Evolutionary conservation across 768 basidiomycete species (phyloP), one percentile per base, ranked within the genome.

Genomic region (Hemileccinum impolitum): DNA sequence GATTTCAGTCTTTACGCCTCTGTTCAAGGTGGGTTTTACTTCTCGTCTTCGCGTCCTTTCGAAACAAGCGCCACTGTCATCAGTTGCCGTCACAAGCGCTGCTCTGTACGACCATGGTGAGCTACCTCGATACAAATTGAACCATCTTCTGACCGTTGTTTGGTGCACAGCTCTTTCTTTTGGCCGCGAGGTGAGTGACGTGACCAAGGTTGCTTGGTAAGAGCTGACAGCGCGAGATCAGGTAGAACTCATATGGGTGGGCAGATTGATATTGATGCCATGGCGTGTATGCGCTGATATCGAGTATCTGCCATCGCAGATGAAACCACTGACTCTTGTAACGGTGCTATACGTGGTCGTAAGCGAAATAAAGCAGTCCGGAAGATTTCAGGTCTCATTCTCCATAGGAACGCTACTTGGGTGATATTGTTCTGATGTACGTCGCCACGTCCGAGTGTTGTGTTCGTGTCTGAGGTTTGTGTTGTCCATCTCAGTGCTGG

Each of bases 211-310:
- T 46, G 10, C 38, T 14, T 17, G n/a, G 39, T 11, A 43, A 39
- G 36, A n/a, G 6, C 25, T 49, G 26, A 64, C 15, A 17, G 4
- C 19, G 26, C 12, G 30, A 35, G 26, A 42, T 40, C 26, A 66
- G 65, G 51, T 66, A 36, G 65, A 68, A 7, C 60, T 67, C 18
- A 52, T 66, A 48, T 66, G 67, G 67, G 65, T 68, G 40, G 46
- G 62, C 34, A 3, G 12, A 39, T 19, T 11, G 12, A 34, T 30
- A 39, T 19, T 11, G 12, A 34, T 30, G 4, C 28, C 28, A 30
- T 38, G 38, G 4, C 28, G 15, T 17, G 25, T n/a, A 23, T 45
- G 21, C 31, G 25, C 31, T 7, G 11, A 23, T 43, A 32, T 30
- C 47, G 14, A 60, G 11, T 35, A 18, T 47, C n/a, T 21, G 6